Evolutionary conservation across 306 rosid genomes (phyloP), one percentile per base, ranked within the genome.

Genomic region (Vachellia pachyceras): DNA sequence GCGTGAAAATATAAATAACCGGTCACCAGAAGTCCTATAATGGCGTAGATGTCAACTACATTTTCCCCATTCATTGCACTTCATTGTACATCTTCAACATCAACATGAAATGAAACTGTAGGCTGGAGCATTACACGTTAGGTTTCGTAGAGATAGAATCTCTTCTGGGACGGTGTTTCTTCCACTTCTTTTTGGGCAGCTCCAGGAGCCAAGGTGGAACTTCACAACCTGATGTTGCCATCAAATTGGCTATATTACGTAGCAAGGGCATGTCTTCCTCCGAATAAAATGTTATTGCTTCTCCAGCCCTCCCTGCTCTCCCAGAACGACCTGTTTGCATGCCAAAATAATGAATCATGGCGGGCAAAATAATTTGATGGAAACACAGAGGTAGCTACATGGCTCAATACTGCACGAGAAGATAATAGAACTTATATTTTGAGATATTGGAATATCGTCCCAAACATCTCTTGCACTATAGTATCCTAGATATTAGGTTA

Each of bases 231-330:
- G 98, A 93, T 0, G 94, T 76, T 50, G 90, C 76, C 97, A 95
- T 95, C 50, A 86, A 88, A 80, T 93, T 95, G 41, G 99, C 96
- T 67, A 95, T 83, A 73, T 92, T 95, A 73, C 94, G 83, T 75
- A 95, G 82, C 80, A 88, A 91, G 10, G 97, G 97, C 60, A 93
- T 84, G 79, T 93, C 98, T 10, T 87, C 94, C 82, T 93, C 96
- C 10, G 99, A 87, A 86, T 90, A 95, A 77, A 91, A 87, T 44
- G 99, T 95, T 68, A 93, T 88, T 3, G 99, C 98, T 88, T 92
- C 93, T 37, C 99, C 99, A 10, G 80, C 85, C 85, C 98, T 91
- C 79, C 98, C 99, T 10, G 99, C 99, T 90, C 99, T 84, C 67
- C 99, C 99, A 67, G 97, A 87, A 18, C 97, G 99, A 82, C 99